Base-by-base conservation (phyloP, 1,284 basidiomycete species). In the Mycena citricolor region DNA sequence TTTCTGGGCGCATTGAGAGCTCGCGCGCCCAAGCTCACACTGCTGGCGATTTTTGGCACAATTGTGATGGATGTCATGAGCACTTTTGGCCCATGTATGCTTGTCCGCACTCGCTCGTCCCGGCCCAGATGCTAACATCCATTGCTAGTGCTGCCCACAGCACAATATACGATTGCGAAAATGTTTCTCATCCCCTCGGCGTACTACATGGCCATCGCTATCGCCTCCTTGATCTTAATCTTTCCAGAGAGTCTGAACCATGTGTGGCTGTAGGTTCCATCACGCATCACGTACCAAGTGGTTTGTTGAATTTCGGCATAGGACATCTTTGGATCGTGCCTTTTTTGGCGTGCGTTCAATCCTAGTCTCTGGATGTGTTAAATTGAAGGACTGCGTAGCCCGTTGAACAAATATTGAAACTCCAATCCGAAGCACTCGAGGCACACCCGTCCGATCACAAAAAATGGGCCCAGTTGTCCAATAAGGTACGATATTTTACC, bases 241-340 rank as follows among this genome's bases (percentile, higher is more conserved):
- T 91, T 90, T 59, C 89, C 89, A 1, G 77, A 86, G 61, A 80
- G 81, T 7, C 64, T 89, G 45, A 83, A 80, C 46, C 80, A 83
- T 51, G 58, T 67, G 26, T 73, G 69, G 68, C 43, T 73, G 65
- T 69, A n/a, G n/a, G n/a, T n/a, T n/a, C n/a, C n/a, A n/a, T n/a
- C n/a, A n/a, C n/a, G n/a, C n/a, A n/a, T n/a, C n/a, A n/a, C n/a
- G n/a, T n/a, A n/a, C n/a, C n/a, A n/a, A n/a, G n/a, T n/a, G n/a
- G n/a, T n/a, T n/a, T n/a, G n/a, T n/a, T 34, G 32, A 34, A 34
- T 13, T 22, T 20, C 32, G 32, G 24, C 21, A 50, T 54, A 54
- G 66, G 55, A 52, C 67, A 51, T 49, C 62, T 44, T 41, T 77
- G 21, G 67, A 69, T 46, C 67, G 70, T 36, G 61, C 66, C 8